Evolutionary conservation across 2,329 filamentous ascomycete genomes (phyloP), one percentile per base, ranked within the genome.

Genomic region (Pseudopyricularia javanii): DNA sequence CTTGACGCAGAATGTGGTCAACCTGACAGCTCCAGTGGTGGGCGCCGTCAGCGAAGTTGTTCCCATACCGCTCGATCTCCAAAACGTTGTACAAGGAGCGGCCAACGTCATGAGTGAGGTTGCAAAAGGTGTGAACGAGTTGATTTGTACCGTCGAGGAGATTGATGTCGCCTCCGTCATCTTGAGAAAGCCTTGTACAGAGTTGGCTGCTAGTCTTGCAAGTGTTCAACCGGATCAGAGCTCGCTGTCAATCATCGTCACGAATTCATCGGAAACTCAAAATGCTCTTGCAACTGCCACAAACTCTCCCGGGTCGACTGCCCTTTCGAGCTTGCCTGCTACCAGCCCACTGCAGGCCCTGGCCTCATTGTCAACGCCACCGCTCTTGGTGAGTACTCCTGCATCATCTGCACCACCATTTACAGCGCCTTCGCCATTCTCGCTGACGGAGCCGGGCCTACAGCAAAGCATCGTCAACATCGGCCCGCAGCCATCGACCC

Each of bases 71-170:
- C 8, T 35, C 20, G 26, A 34, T 4, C 50, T 52, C 12, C 30
- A 40, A 34, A 47, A 47, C 11, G 22, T 47, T 12, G 33, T 53
- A 9, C 33, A 49, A 35, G 47, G 40, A 8, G 50, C 32, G 14
- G 40, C 40, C 7, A 24, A 15, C 24, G 24, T 20, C 7, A n/a
- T 55, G 11, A 35, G 26, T 14, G 47, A 49, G 9, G 54, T 50
- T 32, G 30, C 50, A 14, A 24, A 55, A 17, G 47, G 35, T 30
- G 54, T 50, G 20, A 50, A 43, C 11, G 33, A 52, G 17, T n/a
- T 50, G 7, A 17, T 55, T 24, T 55, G 54, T 24, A 37, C 22
- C 9, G 51, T 55, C 7, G 47, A 53, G 32, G 34, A 28, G 24
- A 22, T 50, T 3, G 47, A 47, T 7, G 37, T 8, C 22, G 50